Evolutionary conservation across 345 rosid species (phyloP).

Genomic region (Eucalyptus lansdowneana): DNA sequence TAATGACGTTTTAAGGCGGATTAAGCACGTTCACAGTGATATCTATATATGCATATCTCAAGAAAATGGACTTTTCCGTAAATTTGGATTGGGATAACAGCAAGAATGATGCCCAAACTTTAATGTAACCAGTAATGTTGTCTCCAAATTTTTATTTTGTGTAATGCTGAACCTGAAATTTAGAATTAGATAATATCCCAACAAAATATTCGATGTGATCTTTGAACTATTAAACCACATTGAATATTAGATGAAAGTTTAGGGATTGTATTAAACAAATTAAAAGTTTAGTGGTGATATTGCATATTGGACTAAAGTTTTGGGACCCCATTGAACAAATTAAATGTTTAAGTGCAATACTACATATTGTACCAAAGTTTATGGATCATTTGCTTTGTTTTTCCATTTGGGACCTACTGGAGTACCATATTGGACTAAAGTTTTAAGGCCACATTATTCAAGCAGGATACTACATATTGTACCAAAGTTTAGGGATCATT

Average conservation of each 20-base stretch:
- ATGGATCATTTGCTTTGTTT: not conserved
- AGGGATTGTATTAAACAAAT: not conserved
- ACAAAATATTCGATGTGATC: not conserved
- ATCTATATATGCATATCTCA: not conserved
- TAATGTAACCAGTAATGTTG: not conserved
- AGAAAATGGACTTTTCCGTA: not conserved
- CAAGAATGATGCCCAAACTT: not conserved
- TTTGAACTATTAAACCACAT: rapidly evolving
- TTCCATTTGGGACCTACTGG: not conserved
- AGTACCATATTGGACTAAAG: no score
- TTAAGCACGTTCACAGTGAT: not conserved
- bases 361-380: not conserved
- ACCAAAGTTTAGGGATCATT: no score
- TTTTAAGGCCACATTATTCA: no score
- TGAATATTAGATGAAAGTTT: rapidly evolving
- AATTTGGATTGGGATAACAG: not conserved
- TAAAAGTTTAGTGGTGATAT: not conserved
- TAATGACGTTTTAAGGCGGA: not conserved
- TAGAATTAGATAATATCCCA: not conserved
- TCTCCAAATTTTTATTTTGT: not conserved
- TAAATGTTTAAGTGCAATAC: not conserved
- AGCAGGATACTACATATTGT: no score
- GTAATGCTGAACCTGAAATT: not conserved
- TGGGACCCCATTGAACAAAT: rapidly evolving
- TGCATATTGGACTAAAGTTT: not conserved